Percentiles rank a stretch among this genome's conserved stretches.
Conservation (phyloP, 2,329 filamentous ascomycete genomes). For the Phyllosticta citrichinensis region DNA sequence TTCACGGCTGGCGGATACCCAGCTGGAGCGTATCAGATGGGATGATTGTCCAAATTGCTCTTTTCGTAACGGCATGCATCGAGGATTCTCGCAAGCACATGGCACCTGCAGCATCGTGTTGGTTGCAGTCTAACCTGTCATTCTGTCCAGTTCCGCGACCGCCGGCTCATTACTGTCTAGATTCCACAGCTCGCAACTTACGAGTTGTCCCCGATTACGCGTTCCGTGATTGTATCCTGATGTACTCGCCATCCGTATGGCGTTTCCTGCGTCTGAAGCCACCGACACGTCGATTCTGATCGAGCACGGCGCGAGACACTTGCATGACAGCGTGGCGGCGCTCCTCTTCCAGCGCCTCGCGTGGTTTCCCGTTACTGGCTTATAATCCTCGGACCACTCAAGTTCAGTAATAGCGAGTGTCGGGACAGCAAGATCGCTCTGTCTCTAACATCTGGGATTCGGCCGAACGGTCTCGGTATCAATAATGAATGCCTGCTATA, state of each 20-base stretch:
- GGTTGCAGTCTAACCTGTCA: not conserved
- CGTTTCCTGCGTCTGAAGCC: not conserved
- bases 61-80: not conserved
- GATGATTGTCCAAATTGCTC: not conserved
- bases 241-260: not conserved
- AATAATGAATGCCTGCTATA: not conserved
- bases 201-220: not conserved
- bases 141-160: not conserved
- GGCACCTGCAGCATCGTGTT: not conserved
- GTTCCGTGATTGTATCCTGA: not conserved
- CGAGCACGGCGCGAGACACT: not conserved
- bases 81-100: not conserved
- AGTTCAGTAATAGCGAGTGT: not conserved
- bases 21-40: not conserved
- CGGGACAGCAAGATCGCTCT: not conserved
- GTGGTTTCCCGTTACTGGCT: not conserved
- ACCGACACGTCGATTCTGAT: not conserved
- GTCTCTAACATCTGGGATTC: not conserved
- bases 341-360: not conserved
- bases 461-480: not conserved
- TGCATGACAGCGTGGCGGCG: not conserved
- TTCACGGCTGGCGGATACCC: slow-evolving; percentile 4
- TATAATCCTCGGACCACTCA: not conserved
- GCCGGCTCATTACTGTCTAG: not conserved
- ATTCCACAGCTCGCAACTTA: not conserved